Evolutionary conservation across 2,329 filamentous ascomycete species (phyloP), one percentile per base, ranked within the genome.

Genomic region (Dactylellina sp.): DNA sequence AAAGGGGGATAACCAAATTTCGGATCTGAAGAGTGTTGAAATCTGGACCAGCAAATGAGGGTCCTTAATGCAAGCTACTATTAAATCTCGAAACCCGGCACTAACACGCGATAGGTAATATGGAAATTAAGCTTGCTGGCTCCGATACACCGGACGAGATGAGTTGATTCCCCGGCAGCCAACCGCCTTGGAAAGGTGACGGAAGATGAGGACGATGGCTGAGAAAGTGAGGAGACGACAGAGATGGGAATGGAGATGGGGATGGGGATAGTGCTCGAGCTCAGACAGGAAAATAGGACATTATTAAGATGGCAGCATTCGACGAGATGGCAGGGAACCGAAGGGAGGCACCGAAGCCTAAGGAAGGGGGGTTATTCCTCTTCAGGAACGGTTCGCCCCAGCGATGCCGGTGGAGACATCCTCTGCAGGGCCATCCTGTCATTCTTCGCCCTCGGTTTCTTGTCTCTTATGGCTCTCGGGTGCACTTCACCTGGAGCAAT

Each of bases 101-200:
- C 66, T 63, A 71, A 71, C 66, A 71, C 66, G 66, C 66, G 66
- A 71, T 71, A 71, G 59, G 66, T 46, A 63, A 71, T 71, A 32
- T 72, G 59, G 59, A 72, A 72, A 65, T 64, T 64, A 71, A 64
- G 59, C 66, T 71, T 47, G 47, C 52, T 52, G 60, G 47, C 52
- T 72, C 68, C 68, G 46, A 65, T 65, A 72, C 60, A 60, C 62
- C 40, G 56, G 68, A 61, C 28, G 46, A 37, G 46, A 70, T 42
- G 39, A 18, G 39, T 18, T 16, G 35, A 4, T n/a, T 28, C 32
- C 28, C 22, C 16, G 18, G 7, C 44, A 47, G n/a, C 7, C 44
- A 47, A 47, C 44, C 44, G 18, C 44, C 7, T 7, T 7, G 9
- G 9, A 47, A 47, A 56, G 16, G 24, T 52, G 25, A 52, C n/a